Evolutionary conservation across 2,329 filamentous ascomycete species (phyloP), one percentile per base, ranked within the genome.

Genomic region (Curvularia verruculosa): DNA sequence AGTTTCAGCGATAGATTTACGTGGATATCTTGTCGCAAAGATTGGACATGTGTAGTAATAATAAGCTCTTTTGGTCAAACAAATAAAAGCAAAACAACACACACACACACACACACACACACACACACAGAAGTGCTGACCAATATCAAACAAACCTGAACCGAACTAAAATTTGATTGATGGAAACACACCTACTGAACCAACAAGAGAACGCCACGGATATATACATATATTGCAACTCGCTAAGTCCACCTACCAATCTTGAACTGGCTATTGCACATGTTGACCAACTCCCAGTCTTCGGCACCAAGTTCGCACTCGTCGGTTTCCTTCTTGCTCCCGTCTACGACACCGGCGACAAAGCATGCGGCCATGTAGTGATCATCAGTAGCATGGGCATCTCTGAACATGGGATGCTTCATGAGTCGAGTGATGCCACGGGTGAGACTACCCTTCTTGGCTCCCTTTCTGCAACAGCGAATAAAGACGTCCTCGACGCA

Each of bases 301-400:
- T 74, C 70, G 3, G 71, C 71, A 1, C 71, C 71, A 13, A 73
- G 51, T 6, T 64, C 60, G 49, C 66, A 69, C 28, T 66, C 62
- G 24, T 72, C 67, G 1, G 61, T 60, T 3, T 56, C 50, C 21
- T 59, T 60, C 31, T 54, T 62, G 13, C 60, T 67, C 3, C 64
- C 69, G 58, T 72, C 69, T 10, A 65, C 64, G 0, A 63, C 77
- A 1, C 87, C 87, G 0, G 86, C 84, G 0, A 87, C 82, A 73
- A 89, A 90, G 65, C 86, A 78, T 3, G 84, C 80, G 0, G 86
- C 77, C 84, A 89, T 89, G 61, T 87, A 89, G 67, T 90, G 87
- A 69, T 90, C 88, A 66, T 90, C 87, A 0, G 87, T 89, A 0
- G 81, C 87, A 74, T 90, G 87, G 0, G 88, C 87, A 64, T 89